Base-by-base conservation (phyloP, 257 asterid genomes). In the Hygrophila difformis region DNA sequence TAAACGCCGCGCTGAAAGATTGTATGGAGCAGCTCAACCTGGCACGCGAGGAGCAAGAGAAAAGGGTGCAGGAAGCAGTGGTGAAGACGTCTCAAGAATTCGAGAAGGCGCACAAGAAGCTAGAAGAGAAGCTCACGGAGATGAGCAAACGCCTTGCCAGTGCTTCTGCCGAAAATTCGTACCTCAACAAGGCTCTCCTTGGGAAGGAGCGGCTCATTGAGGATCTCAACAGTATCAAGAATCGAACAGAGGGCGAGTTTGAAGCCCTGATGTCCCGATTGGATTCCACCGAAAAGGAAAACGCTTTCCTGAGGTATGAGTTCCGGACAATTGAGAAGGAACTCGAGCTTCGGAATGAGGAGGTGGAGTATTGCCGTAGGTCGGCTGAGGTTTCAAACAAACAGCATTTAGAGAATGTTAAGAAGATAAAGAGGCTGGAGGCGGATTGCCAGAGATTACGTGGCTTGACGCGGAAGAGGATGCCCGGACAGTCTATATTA, bases 371-470 rank as follows among this genome's bases (percentile, higher is more conserved):
- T 44, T 55, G 55, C 17, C 84, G 69, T 0, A 76, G 70, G 3
- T 62, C 84, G 26, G 15, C 40, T 3, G 94, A 79, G 23, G 68
- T 78, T 35, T 67, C 84, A 2, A 57, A 68, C 17, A 82, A 68
- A 64, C 70, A 71, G 22, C 52, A 59, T 39, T 26, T 61, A 47
- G 94, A 84, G 38, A 71, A 56, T 54, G 39, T 76, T 23, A 77
- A 75, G 72, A 89, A 79, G 42, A 68, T 89, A 9, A 81, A 77
- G 78, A 85, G 68, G 64, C 64, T 89, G 17, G 98, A 89, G 74
- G 69, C 65, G 3, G 96, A 89, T 20, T 75, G 92, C 71, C 87
- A 79, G n/a, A 67, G 94, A 50, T 50, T 85, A n/a, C 89, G 98
- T 1, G 59, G 57, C 20, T 33, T 79, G 23, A 64, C 63, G 15